Conservation (phyloP, 2,329 filamentous ascomycete species). For the Diaporthe sp. region DNA sequence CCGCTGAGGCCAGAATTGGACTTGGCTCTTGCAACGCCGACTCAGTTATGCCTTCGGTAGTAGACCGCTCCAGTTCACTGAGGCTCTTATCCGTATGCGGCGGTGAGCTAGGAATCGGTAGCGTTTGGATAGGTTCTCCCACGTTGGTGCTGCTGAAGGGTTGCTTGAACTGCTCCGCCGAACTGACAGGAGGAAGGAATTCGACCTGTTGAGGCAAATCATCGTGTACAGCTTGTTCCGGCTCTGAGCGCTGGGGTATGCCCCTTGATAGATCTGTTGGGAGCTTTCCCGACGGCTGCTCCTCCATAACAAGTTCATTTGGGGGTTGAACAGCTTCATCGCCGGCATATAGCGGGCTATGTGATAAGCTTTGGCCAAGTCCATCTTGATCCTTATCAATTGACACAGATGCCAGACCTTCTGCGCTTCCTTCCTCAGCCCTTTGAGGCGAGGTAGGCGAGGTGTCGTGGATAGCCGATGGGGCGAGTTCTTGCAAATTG, state of each 20-base stretch:
- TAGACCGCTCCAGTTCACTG: not conserved
- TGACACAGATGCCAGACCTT: not conserved
- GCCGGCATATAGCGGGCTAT: not conserved
- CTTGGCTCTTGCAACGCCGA: slow-evolving; percentile 41
- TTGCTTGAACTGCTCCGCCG: not conserved
- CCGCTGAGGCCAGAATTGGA: slow-evolving; percentile 38
- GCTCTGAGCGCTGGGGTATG: not conserved
- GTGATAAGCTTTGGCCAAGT: not conserved
- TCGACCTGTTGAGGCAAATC: not conserved
- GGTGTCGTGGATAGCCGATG: not conserved
- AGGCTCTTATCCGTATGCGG: not conserved
- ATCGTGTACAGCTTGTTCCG: not conserved
- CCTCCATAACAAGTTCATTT: not conserved
- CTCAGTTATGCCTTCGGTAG: not conserved
- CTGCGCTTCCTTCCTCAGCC: not conserved
- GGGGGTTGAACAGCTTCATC: not conserved
- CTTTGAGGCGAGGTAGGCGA: not conserved
- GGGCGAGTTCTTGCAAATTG: not conserved
- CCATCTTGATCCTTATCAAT: not conserved
- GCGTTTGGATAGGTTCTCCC: not conserved
- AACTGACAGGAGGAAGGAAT: not conserved
- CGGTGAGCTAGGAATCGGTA: not conserved
- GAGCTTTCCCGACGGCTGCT: not conserved
- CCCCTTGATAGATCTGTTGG: not conserved
- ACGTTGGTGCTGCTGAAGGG: too few species aligned